phyloP scores from a whole-genome alignment of 129 eudicot species.

The Helianthus annuus region DNA sequence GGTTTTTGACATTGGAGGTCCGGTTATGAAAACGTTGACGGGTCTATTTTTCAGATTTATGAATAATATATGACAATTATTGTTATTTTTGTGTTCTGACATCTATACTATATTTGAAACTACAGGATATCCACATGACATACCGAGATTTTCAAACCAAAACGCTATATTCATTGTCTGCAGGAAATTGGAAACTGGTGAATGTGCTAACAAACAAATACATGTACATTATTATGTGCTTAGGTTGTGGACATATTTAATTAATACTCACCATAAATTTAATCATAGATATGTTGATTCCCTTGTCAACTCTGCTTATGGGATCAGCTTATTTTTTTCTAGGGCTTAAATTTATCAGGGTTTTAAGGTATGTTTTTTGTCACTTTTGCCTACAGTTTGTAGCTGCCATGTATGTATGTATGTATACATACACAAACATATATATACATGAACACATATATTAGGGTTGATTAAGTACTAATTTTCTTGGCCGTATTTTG shows the following conservation, averaged over 20 bases:
- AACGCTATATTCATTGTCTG: not conserved
- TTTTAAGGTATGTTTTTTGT: not conserved
- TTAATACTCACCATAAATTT: constrained; percentile 12
- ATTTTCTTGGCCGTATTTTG: no score
- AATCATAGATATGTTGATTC: constrained; percentile 15
- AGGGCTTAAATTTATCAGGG: not conserved
- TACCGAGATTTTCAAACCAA: not conserved
- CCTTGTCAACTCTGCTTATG: constrained; percentile 16
- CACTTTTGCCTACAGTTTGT: not conserved
- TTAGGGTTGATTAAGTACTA: not conserved
- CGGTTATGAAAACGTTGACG: not conserved
- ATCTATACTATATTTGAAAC: not conserved
- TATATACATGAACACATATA: not conserved
- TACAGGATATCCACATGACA: not conserved
- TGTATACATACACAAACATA: not conserved
- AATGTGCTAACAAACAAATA: constrained; percentile 16
- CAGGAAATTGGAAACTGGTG: not conserved
- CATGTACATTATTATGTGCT: constrained; percentile 29
- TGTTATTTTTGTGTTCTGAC: not conserved
- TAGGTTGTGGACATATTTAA: constrained; percentile 11
- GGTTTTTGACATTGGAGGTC: no score
- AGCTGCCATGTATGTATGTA: not conserved
- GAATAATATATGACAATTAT: not conserved
- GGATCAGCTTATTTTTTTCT: constrained; percentile 15
- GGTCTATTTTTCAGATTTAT: no score